Base-by-base conservation (phyloP, 2,329 filamentous ascomycete species). In the Trichoderma atrobrunneum region DNA sequence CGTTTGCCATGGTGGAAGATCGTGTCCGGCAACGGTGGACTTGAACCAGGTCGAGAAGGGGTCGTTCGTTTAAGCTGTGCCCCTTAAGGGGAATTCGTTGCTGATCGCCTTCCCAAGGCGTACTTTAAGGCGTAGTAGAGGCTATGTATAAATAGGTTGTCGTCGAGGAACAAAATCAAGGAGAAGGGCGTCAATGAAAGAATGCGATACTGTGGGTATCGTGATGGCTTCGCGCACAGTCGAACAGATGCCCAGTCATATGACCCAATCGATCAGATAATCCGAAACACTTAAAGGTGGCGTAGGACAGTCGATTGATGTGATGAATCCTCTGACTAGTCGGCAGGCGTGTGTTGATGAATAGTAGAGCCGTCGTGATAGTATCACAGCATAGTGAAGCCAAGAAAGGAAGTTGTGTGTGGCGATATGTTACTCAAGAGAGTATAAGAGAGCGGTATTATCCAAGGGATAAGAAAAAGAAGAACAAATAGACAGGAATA, bases 1-100 rank as follows among this genome's bases (percentile, higher is more conserved):
- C 62, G 74, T 78, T 79, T 48, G 77, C 75, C 79, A 80, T 81
- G 69, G 39, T 76, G 74, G 39, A 57, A 8, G 28, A 51, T 54
- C 11, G 57, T 48, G 39, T 51, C 21, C 18, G 32, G 54, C 34
- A 34, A 24, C 14, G n/a, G 21, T 39, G 21, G 51, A 21, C 32
- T 39, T 34, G n/a, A 54, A 54, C 12, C 10, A 11, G 16, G 39
- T 12, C 28, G 10, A 43, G 2, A 18, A 21, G 5, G 21, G 14
- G 16, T 39, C 51, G 67, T 61, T 54, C 57, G 39, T 54, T 21
- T 36, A 36, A 66, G 24, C 26, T 48, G 56, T 69, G 21, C 61
- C 11, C 57, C 30, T 61, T 21, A 7, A 16, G 39, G n/a, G 28
- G 30, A 28, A 36, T 18, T 34, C 26, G 36, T 14, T 16, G 51